A percentile compares a stretch with the other conserved stretches of the same genome.
Conservation (phyloP, 2,329 filamentous ascomycete species). For the Plectosphaerella plurivora region DNA sequence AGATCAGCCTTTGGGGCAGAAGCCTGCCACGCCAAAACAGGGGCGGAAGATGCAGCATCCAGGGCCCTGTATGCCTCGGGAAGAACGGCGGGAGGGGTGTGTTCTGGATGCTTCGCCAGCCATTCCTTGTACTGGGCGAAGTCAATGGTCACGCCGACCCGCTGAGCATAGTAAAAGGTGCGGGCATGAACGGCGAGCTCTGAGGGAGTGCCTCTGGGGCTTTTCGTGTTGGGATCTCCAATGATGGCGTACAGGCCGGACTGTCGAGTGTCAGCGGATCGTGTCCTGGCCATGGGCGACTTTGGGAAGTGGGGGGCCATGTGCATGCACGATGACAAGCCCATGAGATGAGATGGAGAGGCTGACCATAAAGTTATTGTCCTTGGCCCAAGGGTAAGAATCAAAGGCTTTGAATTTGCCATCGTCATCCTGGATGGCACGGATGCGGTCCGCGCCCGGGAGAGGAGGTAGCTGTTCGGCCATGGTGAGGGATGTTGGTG, state of each 20-base stretch:
- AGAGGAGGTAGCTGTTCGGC: constrained; percentile 12
- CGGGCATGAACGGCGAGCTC: constrained; percentile 63
- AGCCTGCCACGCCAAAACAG: constrained; percentile 39
- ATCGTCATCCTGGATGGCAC: constrained; percentile 31
- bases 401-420: constrained; percentile 58
- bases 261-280: constrained; percentile 21
- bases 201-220: constrained; percentile 43
- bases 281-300: not conserved
- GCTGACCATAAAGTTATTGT: constrained; percentile 61
- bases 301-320: not conserved
- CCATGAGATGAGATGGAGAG: not conserved
- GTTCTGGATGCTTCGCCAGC: constrained; percentile 34
- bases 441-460: constrained; percentile 30
- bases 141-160: constrained; percentile 51
- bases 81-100: constrained; percentile 28
- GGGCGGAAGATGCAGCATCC: constrained; percentile 1
- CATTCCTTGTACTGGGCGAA: constrained; percentile 66
- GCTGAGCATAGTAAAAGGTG: constrained; percentile 59
- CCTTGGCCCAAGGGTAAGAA: constrained; percentile 62
- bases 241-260: constrained; percentile 62
- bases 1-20: constrained; percentile 44
- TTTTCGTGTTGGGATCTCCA: constrained; percentile 40
- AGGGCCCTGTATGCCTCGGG: constrained; percentile 24
- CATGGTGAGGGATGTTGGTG: not conserved
- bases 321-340: not conserved